A percentile compares a stretch with the other conserved stretches of the same genome.
Evolutionary conservation across 106 monocot species (phyloP).

Genomic region (Cymbidium sinense): DNA sequence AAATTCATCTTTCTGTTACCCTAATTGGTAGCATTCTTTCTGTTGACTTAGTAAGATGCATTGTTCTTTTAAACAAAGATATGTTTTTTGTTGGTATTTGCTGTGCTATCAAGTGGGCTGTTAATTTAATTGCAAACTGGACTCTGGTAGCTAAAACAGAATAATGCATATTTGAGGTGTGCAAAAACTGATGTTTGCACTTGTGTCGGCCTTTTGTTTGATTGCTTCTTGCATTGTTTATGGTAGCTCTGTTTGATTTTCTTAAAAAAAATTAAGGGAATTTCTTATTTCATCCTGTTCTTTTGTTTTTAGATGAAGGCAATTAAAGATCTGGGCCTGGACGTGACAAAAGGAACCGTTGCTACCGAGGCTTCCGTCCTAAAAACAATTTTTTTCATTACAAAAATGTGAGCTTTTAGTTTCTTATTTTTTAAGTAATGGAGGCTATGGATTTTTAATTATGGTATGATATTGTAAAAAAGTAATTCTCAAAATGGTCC

Average conservation of each 20-base stretch:
- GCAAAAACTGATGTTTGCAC: background rate
- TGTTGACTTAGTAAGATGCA: background rate
- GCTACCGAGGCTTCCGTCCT: constrained; percentile 41
- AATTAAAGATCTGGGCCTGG: constrained; percentile 82
- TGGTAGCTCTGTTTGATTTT: background rate
- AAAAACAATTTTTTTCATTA: constrained; percentile 71
- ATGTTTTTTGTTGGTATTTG: background rate
- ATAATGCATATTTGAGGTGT: background rate
- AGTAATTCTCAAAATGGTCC: too few species aligned
- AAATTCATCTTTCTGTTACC: background rate
- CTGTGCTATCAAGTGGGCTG: background rate
- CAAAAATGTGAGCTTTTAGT: constrained; percentile 12
- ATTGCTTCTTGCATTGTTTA: background rate
- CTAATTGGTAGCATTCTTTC: background rate
- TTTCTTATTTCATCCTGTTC: background rate
- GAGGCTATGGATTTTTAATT: background rate
- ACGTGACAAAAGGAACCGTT: constrained; percentile 86
- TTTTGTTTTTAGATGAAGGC: constrained; percentile 78
- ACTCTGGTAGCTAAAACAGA: background rate
- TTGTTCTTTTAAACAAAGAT: background rate
- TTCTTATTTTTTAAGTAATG: background rate
- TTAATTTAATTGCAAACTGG: background rate
- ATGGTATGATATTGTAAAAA: background rate
- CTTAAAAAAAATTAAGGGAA: background rate
- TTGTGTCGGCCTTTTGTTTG: background rate